A percentile compares a stretch with the other conserved stretches of the same genome.
Conservation (phyloP, 2,329 filamentous ascomycete species). For the Calonectria henricotiae region DNA sequence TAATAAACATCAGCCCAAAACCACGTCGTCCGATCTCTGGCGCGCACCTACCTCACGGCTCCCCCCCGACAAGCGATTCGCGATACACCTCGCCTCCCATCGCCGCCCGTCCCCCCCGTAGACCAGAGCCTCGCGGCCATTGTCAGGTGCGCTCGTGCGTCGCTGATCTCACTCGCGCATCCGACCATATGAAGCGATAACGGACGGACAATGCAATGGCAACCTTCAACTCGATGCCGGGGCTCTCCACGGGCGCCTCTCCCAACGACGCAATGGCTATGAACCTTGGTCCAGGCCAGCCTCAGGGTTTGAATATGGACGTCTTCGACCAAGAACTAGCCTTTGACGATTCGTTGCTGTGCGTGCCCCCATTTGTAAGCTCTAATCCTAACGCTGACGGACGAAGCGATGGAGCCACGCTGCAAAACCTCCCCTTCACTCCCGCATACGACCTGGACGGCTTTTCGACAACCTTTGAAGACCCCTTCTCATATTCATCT, state of each 20-base stretch:
- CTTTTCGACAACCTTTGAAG: constrained; percentile 76
- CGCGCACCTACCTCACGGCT: constrained; percentile 1
- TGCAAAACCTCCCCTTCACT: constrained; percentile 68
- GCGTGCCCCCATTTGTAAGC: constrained; percentile 48
- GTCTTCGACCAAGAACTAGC: constrained; percentile 68
- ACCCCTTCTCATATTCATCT: constrained; percentile 74
- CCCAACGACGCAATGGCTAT: constrained; percentile 66
- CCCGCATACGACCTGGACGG: constrained; percentile 75
- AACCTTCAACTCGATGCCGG: constrained; percentile 72
- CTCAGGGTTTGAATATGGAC: constrained; percentile 63
- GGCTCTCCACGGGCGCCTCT: constrained; percentile 64
- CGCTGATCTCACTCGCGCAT: constrained; percentile 43
- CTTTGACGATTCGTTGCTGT: constrained; percentile 74
- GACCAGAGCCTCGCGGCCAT: constrained; percentile 37
- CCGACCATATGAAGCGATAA: constrained; percentile 53
- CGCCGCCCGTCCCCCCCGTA: background rate
- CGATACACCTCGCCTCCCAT: background rate
- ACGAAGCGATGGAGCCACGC: constrained; percentile 56
- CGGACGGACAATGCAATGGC: constrained; percentile 70
- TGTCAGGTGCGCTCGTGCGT: constrained; percentile 36
- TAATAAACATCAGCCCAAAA: constrained; percentile 18
- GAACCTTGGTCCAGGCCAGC: constrained; percentile 59
- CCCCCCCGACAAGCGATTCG: constrained; percentile 1
- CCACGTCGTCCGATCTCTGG: constrained; percentile 25
- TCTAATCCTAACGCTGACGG: constrained; percentile 41